Evolutionary conservation across 768 basidiomycete genomes (phyloP).

Genomic region (Hydnomerulius pinastri): DNA sequence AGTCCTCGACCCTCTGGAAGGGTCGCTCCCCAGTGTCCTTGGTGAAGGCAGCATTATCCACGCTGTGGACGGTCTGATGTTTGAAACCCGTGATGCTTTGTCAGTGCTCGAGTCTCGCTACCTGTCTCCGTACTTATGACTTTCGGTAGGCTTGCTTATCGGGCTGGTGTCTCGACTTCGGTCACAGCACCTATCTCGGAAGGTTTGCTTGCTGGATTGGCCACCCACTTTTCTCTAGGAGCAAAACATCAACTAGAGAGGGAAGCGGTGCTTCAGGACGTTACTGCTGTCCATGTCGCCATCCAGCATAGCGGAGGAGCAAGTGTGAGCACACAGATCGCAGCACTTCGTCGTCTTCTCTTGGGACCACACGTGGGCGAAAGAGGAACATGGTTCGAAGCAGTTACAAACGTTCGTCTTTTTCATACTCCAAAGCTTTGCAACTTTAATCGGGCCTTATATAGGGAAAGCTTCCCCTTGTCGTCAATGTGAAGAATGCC

Average conservation of each 20-base stretch:
- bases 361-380: constrained; percentile 30
- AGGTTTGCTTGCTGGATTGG: constrained; percentile 65
- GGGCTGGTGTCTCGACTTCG: constrained; percentile 70
- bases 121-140: constrained; percentile 6
- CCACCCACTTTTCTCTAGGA: constrained; percentile 60
- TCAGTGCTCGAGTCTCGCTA: constrained; percentile 26
- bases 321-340: constrained; percentile 67
- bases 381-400: constrained; percentile 33
- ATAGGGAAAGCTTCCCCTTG: constrained; percentile 62
- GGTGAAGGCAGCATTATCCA: constrained; percentile 46
- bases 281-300: constrained; percentile 64
- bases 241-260: constrained; percentile 57
- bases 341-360: constrained; percentile 51
- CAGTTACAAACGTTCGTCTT: constrained; percentile 38
- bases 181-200: constrained; percentile 57
- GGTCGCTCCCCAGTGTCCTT: constrained; percentile 32
- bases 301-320: constrained; percentile 32
- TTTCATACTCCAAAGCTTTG: not conserved
- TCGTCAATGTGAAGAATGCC: constrained; percentile 66
- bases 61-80: constrained; percentile 67
- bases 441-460: constrained; percentile 9
- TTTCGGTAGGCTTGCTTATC: constrained; percentile 63
- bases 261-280: constrained; percentile 66
- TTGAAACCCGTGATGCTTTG: constrained; percentile 52
- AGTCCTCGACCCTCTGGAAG: constrained; percentile 50